Evolutionary conservation across 768 basidiomycete species (phyloP), one percentile per base, ranked within the genome.

Genomic region (Tricholomella constricta): DNA sequence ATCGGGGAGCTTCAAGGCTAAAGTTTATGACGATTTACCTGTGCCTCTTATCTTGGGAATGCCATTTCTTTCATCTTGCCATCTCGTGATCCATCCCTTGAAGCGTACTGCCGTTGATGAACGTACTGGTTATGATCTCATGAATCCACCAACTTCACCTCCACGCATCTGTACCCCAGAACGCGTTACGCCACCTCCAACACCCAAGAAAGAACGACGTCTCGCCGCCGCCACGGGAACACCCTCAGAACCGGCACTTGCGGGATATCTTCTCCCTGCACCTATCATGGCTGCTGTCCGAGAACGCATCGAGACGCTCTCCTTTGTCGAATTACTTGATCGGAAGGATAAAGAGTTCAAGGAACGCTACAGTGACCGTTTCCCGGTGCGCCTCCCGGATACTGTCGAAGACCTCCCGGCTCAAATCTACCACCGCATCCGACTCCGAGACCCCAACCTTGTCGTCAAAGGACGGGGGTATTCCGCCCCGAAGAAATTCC

Each of bases 401-500:
- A 52, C 51, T 20, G 55, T 52, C 0, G 41, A 59, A 6, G 12
- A 46, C 0, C 26, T 74, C 0, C 68, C 70, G 0, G 22, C 45
- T 0, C 56, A 67, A 15, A 51, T 73, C n/a, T n/a, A n/a, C n/a
- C n/a, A n/a, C n/a, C n/a, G n/a, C n/a, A n/a, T n/a, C n/a, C n/a
- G n/a, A n/a, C 0, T 54, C 55, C 26, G 57, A 12, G 65, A 69
- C 37, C 63, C 69, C 1, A 54, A 66, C 10, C 54, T 63, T 6
- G 48, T 61, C 2, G 29, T 54, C 1, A 58, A 60, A 6, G 63
- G 62, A 0, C 63, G 0, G n/a, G n/a, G n/a, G n/a, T n/a, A n/a
- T n/a, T n/a, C n/a, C n/a, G n/a, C n/a, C n/a, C n/a, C n/a, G n/a
- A 55, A 63, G 8, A 73, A 72, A 34, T 74, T 70, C 29, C 40